Percentiles rank a stretch among this genome's conserved stretches.
These are phyloP conservation scores for Psilocybe cubensis DNA, from an alignment of 768 basidiomycete species.

Conservation along the genomic window DNA sequence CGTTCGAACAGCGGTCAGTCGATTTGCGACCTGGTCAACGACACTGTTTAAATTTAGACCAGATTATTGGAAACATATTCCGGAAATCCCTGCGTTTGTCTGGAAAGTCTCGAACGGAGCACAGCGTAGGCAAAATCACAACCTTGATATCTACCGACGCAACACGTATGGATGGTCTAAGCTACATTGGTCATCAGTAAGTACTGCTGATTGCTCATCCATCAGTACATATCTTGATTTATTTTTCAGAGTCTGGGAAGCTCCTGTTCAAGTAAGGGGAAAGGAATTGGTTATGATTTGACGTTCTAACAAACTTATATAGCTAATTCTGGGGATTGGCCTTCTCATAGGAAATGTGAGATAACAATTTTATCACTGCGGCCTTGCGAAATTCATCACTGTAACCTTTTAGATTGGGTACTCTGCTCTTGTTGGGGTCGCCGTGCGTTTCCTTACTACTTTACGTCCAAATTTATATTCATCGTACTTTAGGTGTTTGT, in stretches of 20 bases:
- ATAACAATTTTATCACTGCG: not conserved
- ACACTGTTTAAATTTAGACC: not conserved
- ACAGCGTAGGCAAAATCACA: slow-evolving; percentile 68
- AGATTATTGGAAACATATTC: slow-evolving; percentile 54
- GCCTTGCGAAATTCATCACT: not conserved
- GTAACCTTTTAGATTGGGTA: slow-evolving; percentile 55
- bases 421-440: slow-evolving; percentile 68
- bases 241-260: slow-evolving; percentile 51
- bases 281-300: not conserved
- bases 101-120: slow-evolving; percentile 56
- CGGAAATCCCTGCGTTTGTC: slow-evolving; percentile 73
- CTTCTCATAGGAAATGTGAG: slow-evolving; percentile 63
- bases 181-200: slow-evolving; percentile 45
- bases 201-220: slow-evolving; percentile 9
- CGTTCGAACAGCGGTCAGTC: slow-evolving; percentile 49
- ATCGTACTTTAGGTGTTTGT: slow-evolving; percentile 10
- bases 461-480: slow-evolving; percentile 8
- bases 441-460: slow-evolving; percentile 25
- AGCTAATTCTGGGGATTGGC: slow-evolving; percentile 62
- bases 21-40: not conserved
- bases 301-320: not conserved
- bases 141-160: slow-evolving; percentile 73
- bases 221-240: not conserved
- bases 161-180: slow-evolving; percentile 53
- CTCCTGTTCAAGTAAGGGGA: slow-evolving; percentile 54